Conservation (phyloP, 768 basidiomycete species). For the Leucosporidium scottii region DNA sequence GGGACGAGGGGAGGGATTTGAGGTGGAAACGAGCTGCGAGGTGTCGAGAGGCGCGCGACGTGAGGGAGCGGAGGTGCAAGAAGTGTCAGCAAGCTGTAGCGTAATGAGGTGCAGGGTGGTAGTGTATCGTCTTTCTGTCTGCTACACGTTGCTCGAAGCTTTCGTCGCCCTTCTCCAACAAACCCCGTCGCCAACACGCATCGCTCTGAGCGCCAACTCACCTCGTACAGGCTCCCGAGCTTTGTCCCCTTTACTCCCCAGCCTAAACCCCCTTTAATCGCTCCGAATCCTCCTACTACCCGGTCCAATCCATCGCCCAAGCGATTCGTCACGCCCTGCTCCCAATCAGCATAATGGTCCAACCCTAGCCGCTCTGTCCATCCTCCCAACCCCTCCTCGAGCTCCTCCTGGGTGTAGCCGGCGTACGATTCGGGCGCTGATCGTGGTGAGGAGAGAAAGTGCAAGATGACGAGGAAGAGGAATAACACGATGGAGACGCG, state of each 20-base stretch:
- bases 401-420: background rate
- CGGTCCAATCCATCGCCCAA: slow-evolving; percentile 14
- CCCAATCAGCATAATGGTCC: slow-evolving; percentile 31
- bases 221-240: slow-evolving; percentile 29
- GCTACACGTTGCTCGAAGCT: too few species aligned
- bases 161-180: too few species aligned
- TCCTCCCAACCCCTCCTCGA: background rate
- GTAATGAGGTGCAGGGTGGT: background rate
- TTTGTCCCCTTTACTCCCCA: slow-evolving; percentile 10
- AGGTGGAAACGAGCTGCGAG: slow-evolving; percentile 24
- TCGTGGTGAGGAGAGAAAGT: slow-evolving; percentile 8
- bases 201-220: background rate
- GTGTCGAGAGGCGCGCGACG: background rate
- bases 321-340: slow-evolving; percentile 19
- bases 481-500: slow-evolving; percentile 3
- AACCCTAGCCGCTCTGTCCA: slow-evolving; percentile 27
- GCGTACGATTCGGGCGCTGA: background rate
- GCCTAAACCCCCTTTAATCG: slow-evolving; percentile 15
- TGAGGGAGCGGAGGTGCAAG: background rate
- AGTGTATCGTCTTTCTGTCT: too few species aligned
- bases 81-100: background rate
- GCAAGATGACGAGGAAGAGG: background rate
- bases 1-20: slow-evolving; percentile 24
- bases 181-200: background rate
- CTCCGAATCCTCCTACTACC: slow-evolving; percentile 18